Evolutionary conservation across 768 basidiomycete genomes (phyloP).

Genomic region (Termitomyces titanicus): DNA sequence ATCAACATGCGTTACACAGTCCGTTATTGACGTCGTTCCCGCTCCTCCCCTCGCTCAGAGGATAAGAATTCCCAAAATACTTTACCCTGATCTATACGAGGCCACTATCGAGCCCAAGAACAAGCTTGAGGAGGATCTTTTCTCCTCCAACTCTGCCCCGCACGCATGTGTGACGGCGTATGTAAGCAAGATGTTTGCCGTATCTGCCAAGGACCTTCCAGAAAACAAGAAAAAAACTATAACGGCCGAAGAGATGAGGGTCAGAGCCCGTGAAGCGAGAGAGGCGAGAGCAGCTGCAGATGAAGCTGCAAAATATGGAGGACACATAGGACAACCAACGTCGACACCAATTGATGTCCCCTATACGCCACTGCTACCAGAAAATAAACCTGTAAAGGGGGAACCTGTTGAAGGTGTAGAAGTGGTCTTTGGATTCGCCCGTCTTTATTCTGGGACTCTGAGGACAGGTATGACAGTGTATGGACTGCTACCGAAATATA

Average conservation of each 20-base stretch:
- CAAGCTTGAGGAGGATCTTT: constrained; percentile 83
- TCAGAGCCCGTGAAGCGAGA: constrained; percentile 54
- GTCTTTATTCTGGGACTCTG: constrained; percentile 89
- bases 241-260: constrained; percentile 82
- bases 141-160: constrained; percentile 55
- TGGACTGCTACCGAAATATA: constrained; percentile 87
- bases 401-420: constrained; percentile 43
- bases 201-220: constrained; percentile 75
- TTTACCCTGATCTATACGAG: constrained; percentile 77
- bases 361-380: constrained; percentile 6
- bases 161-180: constrained; percentile 74
- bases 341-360: constrained; percentile 9
- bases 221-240: constrained; percentile 76
- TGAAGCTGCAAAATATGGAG: constrained; percentile 10
- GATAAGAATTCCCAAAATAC: constrained; percentile 84
- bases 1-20: constrained; percentile 88
- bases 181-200: constrained; percentile 98
- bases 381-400: constrained; percentile 9
- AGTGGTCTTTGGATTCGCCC: constrained; percentile 85
- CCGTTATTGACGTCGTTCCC: constrained; percentile 91
- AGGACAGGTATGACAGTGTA: constrained; percentile 58
- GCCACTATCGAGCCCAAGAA: constrained; percentile 59
- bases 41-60: constrained; percentile 80
- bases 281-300: constrained; percentile 27
- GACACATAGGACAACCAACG: constrained; percentile 4